These are phyloP conservation scores for Chrysosporium queenslandicum DNA, from an alignment of 2,329 filamentous ascomycete genomes.

Conservation along the genomic window DNA sequence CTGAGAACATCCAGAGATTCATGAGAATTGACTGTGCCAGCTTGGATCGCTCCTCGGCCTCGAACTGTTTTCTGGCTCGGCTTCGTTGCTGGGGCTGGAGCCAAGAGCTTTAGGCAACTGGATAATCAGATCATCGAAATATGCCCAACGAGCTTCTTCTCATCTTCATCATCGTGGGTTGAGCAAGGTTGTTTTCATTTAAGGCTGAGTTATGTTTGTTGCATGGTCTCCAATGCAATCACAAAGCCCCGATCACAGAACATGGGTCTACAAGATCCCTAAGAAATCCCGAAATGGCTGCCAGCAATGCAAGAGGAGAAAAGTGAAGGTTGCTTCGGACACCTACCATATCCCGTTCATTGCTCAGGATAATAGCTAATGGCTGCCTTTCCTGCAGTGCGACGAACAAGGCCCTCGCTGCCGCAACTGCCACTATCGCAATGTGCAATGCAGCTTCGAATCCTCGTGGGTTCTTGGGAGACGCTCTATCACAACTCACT, in stretches of 20 bases:
- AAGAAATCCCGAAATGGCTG: conserved; percentile 17
- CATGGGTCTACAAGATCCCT: neutral
- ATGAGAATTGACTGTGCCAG: too few relatives aligned
- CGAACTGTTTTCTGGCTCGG: too few relatives aligned
- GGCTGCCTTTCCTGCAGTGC: conserved; percentile 7
- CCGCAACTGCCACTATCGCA: conserved; percentile 14
- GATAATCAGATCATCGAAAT: too few relatives aligned
- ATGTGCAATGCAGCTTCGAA: conserved; percentile 12
- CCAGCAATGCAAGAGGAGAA: conserved; percentile 16
- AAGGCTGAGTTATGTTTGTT: too few relatives aligned
- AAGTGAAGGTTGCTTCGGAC: conserved; percentile 15
- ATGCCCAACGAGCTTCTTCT: too few relatives aligned
- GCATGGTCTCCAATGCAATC: neutral
- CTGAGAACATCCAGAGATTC: too few relatives aligned
- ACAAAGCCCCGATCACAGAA: neutral
- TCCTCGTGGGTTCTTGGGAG: neutral
- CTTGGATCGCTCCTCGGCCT: too few relatives aligned
- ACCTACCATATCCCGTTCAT: neutral
- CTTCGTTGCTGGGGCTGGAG: too few relatives aligned
- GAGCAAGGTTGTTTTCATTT: too few relatives aligned
- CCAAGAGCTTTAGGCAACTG: too few relatives aligned
- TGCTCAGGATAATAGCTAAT: neutral
- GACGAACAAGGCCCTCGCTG: conserved; percentile 18
- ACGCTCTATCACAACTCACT: neutral
- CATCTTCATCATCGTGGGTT: too few relatives aligned